Conservation (phyloP, 2,329 filamentous ascomycete genomes). For the Sporothrix mexicana region DNA sequence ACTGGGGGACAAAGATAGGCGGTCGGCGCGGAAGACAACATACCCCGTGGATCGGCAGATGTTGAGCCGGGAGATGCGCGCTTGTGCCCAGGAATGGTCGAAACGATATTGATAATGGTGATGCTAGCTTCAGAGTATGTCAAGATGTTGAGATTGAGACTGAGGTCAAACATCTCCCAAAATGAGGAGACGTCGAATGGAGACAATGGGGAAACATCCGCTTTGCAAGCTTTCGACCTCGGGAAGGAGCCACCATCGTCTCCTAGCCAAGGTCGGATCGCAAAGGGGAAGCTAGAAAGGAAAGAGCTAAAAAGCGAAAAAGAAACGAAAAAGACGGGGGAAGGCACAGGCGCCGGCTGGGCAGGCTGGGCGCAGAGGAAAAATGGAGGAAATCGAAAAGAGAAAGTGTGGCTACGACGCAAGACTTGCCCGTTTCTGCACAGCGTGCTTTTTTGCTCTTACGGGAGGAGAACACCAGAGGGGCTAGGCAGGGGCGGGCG, state of each 20-base stretch:
- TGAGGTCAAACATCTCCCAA: neutral
- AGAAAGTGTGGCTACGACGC: conserved; percentile 15
- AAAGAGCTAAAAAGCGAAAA: neutral
- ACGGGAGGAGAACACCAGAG: neutral
- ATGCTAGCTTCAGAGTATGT: neutral
- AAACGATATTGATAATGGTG: neutral
- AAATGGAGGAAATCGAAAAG: neutral
- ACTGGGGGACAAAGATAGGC: neutral
- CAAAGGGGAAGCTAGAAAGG: neutral
- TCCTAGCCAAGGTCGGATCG: neutral
- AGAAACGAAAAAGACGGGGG: neutral
- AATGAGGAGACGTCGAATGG: neutral
- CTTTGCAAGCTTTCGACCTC: neutral
- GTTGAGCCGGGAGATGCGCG: neutral
- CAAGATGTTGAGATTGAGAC: neutral
- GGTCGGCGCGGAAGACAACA: conserved; percentile 26
- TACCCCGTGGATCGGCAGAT: conserved; percentile 13
- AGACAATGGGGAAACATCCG: neutral
- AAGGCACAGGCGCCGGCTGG: conserved; percentile 20
- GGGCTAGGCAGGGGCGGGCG: conserved; percentile 1
- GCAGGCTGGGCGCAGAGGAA: neutral
- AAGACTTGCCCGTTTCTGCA: conserved; percentile 30
- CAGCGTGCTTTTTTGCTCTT: neutral
- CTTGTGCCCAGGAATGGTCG: neutral
- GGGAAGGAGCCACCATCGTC: conserved; percentile 1